Evolutionary conservation across 768 basidiomycete genomes (phyloP), one percentile per base, ranked within the genome.

Genomic region (Leccinum truebloodii): DNA sequence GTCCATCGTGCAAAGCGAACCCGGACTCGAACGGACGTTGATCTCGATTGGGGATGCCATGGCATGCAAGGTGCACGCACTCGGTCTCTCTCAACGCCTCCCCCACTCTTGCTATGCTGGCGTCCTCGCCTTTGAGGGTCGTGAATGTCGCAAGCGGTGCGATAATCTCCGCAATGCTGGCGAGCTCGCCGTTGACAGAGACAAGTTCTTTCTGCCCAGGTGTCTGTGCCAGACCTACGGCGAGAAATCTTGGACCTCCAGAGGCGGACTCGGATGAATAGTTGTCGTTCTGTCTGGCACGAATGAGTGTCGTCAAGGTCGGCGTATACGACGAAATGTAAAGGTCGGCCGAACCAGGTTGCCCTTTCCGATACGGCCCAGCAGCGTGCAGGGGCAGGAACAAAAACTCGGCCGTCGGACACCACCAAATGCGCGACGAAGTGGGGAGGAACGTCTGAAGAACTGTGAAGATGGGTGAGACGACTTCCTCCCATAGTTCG

Each of bases 11-110:
- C 39, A 62, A 26, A 16, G 61, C 46, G 16, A 66, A 66, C 6
- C 9, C 48, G 13, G 65, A 66, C 37, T 71, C 51, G 51, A 69
- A 65, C 7, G 71, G 69, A 3, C 37, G 37, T 39, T 37, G 44
- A 16, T 26, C 6, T 4, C 3, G 14, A 9, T 59, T 54, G n/a
- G 60, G 64, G 7, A 46, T 8, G 2, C 66, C 71, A 34, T 73
- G 71, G 22, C 69, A 72, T 0, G 69, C 67, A 20, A 73, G 61
- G 44, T 73, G 71, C 9, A 65, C 63, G 58, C 58, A 73, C 3
- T 52, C 20, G 35, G 61, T 52, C 26, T 35, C n/a, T 20, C 22
- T 46, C 3, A 69, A 41, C 16, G 20, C 54, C 13, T 55, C 26
- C 3, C 59, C 10, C 3, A 68, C 59, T n/a, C 39, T 54, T 6